Evolutionary conservation across 192 early-diverging fungal species (phyloP), one percentile per base, ranked within the genome.

Genomic region (Paraglomus brasilianum): DNA sequence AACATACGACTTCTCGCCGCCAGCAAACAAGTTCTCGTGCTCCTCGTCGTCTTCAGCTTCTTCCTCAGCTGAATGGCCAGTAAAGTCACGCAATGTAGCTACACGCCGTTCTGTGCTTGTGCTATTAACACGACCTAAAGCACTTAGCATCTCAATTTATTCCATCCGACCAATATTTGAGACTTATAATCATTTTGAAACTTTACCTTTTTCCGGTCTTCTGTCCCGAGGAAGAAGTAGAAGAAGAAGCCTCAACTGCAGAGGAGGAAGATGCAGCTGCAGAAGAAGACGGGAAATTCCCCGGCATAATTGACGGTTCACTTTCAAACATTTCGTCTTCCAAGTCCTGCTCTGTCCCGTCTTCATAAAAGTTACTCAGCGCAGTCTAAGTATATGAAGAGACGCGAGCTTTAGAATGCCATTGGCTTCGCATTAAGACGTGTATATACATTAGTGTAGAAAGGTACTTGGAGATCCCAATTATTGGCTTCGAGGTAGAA

Each of bases 1-100:
- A 24, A 88, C 93, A n/a, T 85, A 95, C 79, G 92, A 95, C 75
- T 92, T 93, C 77, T 97, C 96, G 38, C 97, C 97, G 5, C 95
- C 97, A 17, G 95, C 87, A 83, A 90, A 98, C 71, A 85, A 93
- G 67, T 89, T 87, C 70, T 90, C 77, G 15, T 69, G 70, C 21
- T 88, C 89, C 11, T 86, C 80, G 19, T 89, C 80, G 14, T 76
- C 58, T 8, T 73, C 77, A 1, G 64, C 77, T 19, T 75, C 72
- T 4, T 80, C 79, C 14, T 71, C 71, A 44, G 74, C 66, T 1
- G 67, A 70, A 19, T 68, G 69, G 55, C 74, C 72, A 2, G 43
- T 48, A 66, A 83, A 55, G 53, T 85, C 81, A 38, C 73, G 73
- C 50, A 85, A 61, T 17, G 83, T 85, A 40, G 81, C 80, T 38